Conservation (phyloP, 768 basidiomycete species). For the Collybia nuda region DNA sequence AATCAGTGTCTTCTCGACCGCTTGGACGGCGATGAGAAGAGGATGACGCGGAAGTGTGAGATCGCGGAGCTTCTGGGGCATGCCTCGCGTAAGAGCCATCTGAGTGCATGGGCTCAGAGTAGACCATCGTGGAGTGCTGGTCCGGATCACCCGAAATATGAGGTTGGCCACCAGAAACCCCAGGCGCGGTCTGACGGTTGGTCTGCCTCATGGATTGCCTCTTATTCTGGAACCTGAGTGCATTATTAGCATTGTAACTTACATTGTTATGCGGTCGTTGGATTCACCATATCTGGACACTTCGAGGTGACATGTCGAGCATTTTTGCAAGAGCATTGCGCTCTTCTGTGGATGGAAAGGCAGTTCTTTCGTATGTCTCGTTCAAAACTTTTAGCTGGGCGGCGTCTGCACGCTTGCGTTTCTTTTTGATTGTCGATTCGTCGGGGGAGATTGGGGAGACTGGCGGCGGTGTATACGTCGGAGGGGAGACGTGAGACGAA, state of each 20-base stretch:
- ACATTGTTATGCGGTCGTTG: conserved; percentile 10
- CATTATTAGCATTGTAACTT: conserved; percentile 17
- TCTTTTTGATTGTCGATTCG: conserved; percentile 81
- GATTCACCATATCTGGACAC: conserved; percentile 81
- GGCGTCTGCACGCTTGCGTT: conserved; percentile 83
- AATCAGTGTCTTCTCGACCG: conserved; percentile 40
- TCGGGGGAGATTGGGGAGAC: conserved; percentile 49
- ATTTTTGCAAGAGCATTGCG: conserved; percentile 73
- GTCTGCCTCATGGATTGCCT: conserved; percentile 81
- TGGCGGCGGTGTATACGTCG: conserved; percentile 56
- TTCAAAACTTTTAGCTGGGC: conserved; percentile 79
- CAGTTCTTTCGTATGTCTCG: conserved; percentile 76
- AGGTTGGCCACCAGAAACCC: conserved; percentile 44
- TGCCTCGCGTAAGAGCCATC: conserved; percentile 38
- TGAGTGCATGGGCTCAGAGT: conserved; percentile 30
- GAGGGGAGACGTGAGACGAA: conserved; percentile 37
- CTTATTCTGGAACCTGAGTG: conserved; percentile 82
- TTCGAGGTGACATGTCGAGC: conserved; percentile 81
- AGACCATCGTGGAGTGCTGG: conserved; percentile 27
- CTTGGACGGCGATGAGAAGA: conserved; percentile 46
- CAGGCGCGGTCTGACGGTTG: conserved; percentile 59
- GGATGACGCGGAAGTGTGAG: conserved; percentile 29
- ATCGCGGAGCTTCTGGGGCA: conserved; percentile 37
- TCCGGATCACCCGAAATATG: conserved; percentile 45
- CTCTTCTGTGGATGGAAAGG: conserved; percentile 88